Percentiles rank a stretch among this genome's conserved stretches.
These are phyloP conservation scores for Euphrasia arctica DNA, from an alignment of 305 asterid genomes.

Conservation along the genomic window DNA sequence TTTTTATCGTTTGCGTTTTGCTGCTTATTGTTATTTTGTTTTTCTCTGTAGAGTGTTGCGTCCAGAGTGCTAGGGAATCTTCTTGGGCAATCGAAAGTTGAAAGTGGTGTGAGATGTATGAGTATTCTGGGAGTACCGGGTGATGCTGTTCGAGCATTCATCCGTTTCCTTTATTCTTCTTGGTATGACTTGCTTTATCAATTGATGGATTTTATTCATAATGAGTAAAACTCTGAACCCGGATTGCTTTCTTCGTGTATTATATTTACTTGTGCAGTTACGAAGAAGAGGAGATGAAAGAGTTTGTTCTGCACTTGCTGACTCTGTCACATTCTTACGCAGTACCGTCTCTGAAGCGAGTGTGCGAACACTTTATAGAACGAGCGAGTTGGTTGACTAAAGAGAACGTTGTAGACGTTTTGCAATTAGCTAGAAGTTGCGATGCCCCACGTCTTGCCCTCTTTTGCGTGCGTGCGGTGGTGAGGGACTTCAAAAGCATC, in stretches of 20 bases:
- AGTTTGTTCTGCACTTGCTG: conserved; percentile 74
- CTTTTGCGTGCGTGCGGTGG: conserved; percentile 54
- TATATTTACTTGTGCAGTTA: conserved; percentile 48
- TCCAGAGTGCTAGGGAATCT: conserved; percentile 64
- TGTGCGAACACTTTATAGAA: conserved; percentile 53
- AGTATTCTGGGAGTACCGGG: conserved; percentile 59
- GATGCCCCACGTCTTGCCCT: conserved; percentile 69
- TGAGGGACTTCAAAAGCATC: conserved; percentile 61
- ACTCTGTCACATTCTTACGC: conserved; percentile 70
- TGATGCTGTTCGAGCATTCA: conserved; percentile 55
- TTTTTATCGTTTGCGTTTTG: background rate
- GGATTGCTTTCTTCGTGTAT: no score
- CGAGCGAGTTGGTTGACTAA: conserved; percentile 47
- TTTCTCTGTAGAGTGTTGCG: conserved; percentile 55
- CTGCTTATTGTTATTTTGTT: conserved; percentile 16
- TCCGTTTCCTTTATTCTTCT: conserved; percentile 82
- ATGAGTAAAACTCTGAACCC: no score
- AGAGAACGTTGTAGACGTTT: conserved; percentile 70
- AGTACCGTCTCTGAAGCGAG: conserved; percentile 63
- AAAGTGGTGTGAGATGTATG: conserved; percentile 44
- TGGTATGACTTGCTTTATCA: conserved; percentile 41
- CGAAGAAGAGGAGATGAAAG: conserved; percentile 65
- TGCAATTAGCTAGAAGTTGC: conserved; percentile 71
- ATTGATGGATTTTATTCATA: background rate
- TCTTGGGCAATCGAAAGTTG: conserved; percentile 52